phyloP scores from a whole-genome alignment of 2,329 filamentous ascomycete genomes.

The Colletotrichum euphorbiae region DNA sequence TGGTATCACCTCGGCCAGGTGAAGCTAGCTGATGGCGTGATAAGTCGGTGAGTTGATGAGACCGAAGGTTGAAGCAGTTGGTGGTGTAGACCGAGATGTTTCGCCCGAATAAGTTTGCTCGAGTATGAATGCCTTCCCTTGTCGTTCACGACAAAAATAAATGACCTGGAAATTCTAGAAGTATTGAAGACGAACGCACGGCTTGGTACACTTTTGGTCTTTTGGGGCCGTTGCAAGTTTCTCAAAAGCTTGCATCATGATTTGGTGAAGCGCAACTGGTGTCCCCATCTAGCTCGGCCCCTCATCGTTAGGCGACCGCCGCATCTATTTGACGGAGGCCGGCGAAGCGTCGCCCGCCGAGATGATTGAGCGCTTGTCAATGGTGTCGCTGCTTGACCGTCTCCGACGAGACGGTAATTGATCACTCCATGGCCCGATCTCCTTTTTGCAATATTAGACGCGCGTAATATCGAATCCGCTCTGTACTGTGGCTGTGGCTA shows the following conservation, averaged over 20 bases:
- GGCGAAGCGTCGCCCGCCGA: conserved; percentile 23
- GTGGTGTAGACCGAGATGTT: conserved; percentile 29
- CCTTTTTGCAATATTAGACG: not conserved
- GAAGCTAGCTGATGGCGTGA: no score
- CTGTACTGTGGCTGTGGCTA: not conserved
- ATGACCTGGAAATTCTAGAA: conserved; percentile 30
- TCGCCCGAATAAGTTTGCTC: conserved; percentile 30
- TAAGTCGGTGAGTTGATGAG: not conserved
- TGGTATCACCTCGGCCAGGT: not conserved
- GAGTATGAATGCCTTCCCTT: conserved; percentile 12
- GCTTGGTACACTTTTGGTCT: conserved; percentile 20
- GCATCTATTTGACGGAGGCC: conserved; percentile 22
- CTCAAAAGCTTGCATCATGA: conserved; percentile 14
- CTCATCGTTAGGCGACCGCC: conserved; percentile 30
- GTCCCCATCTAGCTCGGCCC: conserved; percentile 18
- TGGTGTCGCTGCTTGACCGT: not conserved
- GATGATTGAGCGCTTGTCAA: not conserved
- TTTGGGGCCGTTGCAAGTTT: conserved; percentile 18
- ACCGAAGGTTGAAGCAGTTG: not conserved
- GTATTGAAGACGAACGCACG: conserved; percentile 29
- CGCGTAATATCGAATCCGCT: not conserved
- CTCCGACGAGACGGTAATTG: conserved; percentile 1
- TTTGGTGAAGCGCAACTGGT: conserved; percentile 2
- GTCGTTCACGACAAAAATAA: conserved; percentile 39
- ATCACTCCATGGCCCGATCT: conserved; percentile 1